Conservation (phyloP, 129 eudicot genomes). For the Pulicaria dysenterica region DNA sequence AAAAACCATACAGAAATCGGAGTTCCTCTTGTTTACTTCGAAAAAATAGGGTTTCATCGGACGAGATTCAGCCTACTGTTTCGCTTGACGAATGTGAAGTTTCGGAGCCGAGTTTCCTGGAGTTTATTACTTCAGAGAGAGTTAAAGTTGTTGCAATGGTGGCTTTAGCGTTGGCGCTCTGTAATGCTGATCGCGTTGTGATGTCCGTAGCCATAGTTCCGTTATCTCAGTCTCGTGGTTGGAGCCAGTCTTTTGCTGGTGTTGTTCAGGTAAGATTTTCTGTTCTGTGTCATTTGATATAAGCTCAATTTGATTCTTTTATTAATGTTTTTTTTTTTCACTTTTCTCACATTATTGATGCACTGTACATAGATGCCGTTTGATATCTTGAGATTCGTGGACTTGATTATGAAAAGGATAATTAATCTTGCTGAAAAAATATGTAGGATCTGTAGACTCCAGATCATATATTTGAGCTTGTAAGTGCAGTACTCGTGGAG, state of each 20-base stretch:
- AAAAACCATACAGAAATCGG: neutral
- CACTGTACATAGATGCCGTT: too few species aligned
- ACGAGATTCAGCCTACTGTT: constrained; percentile 39
- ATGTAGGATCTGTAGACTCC: neutral
- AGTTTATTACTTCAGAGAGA: constrained; percentile 94
- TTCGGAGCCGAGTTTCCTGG: constrained; percentile 51
- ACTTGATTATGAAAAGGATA: neutral
- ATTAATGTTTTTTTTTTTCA: neutral
- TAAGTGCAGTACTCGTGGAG: constrained; percentile 3
- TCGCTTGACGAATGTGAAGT: constrained; percentile 25
- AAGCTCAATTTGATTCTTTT: neutral
- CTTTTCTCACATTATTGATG: neutral
- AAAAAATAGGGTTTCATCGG: constrained; percentile 51
- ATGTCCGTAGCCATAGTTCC: constrained; percentile 98
- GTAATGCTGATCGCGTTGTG: constrained; percentile 97
- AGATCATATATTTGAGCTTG: neutral
- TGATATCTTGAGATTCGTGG: too few species aligned
- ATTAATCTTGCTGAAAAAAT: neutral
- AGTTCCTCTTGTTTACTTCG: constrained; percentile 22
- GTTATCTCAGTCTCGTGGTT: constrained; percentile 63
- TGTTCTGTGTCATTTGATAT: neutral
- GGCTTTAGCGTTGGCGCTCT: constrained; percentile 83
- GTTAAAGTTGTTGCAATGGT: constrained; percentile 96
- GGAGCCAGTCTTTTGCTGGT: constrained; percentile 94
- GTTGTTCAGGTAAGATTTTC: constrained; percentile 75